phyloP scores from a whole-genome alignment of 176 grass and related monocot species.

The Metroxylon sagu region DNA sequence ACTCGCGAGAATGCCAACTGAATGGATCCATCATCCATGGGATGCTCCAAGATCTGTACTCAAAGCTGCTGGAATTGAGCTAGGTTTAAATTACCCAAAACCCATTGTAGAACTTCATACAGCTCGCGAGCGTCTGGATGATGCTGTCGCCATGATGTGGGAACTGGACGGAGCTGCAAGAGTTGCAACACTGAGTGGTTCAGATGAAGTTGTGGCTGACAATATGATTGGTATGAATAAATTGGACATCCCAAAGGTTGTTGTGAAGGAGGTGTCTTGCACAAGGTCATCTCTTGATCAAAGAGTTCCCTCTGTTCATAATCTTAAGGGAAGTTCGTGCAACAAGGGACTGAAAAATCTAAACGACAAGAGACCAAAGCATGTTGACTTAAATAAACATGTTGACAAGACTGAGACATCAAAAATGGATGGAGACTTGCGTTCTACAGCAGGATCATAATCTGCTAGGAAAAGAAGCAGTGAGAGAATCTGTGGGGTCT shows the following conservation, averaged over 20 bases:
- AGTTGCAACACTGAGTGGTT: conserved; percentile 31
- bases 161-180: conserved; percentile 64
- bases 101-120: conserved; percentile 63
- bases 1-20: conserved; percentile 70
- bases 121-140: conserved; percentile 60
- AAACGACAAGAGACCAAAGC: conserved; percentile 15
- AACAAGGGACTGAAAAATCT: conserved; percentile 16
- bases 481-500: conserved; percentile 32
- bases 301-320: conserved; percentile 29
- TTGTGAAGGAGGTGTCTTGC: conserved; percentile 42
- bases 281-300: conserved; percentile 28
- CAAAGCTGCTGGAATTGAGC: conserved; percentile 66
- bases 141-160: conserved; percentile 72
- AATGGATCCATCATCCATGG: conserved; percentile 95
- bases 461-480: conserved; percentile 55
- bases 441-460: conserved; percentile 53
- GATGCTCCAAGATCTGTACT: conserved; percentile 65
- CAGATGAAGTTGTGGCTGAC: conserved; percentile 62
- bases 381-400: conserved; percentile 5
- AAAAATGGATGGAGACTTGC: conserved; percentile 25
- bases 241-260: conserved; percentile 65
- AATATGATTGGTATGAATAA: conserved; percentile 58
- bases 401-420: conserved; percentile 7
- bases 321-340: conserved; percentile 1
- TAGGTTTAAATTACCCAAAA: conserved; percentile 73